Base-by-base conservation (phyloP, 202 grass and related monocot genomes). In the Schoenoplectus tabernaemontani region DNA sequence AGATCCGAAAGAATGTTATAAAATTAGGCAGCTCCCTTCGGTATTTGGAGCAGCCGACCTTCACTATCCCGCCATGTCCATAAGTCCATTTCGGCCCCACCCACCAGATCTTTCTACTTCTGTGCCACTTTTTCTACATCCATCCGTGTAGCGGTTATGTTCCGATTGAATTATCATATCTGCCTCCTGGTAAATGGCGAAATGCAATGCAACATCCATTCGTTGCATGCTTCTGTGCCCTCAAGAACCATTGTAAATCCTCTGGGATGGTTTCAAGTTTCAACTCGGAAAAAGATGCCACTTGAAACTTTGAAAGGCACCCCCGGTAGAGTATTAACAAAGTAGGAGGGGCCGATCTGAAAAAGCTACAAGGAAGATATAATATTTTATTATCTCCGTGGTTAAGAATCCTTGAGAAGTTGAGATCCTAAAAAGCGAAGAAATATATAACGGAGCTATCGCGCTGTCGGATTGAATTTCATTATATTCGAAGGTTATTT, bases 11-110 rank as follows among this genome's bases (percentile, higher is more conserved):
- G 6, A 47, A 58, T 5, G 57, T 61, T 28, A 39, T 26, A 24
- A n/a, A 17, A 63, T 28, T 47, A 26, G 20, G 77, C 15, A 51
- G 39, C 48, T 80, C 23, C 38, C 7, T 38, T 80, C 15, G 78
- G 59, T 64, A 80, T 42, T 80, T 50, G 78, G 24, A 80, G 12
- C 58, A 64, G 78, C 59, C 32, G 22, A 65, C 59, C 68, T 72
- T 68, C 64, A 17, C 19, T 42, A 68, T 68, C 64, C n/a, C n/a
- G n/a, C n/a, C n/a, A n/a, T 34, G 8, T n/a, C 41, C 28, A n/a
- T n/a, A n/a, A 32, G 24, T 53, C 24, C 33, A 4, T 33, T 61
- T 23, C 8, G 58, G 41, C 36, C 39, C n/a, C 24, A 64, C 41
- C 15, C 28, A 65, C 24, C 59, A 51, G 20, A 41, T 17, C 39